These are phyloP conservation scores for Diaporthe ampelina DNA, from an alignment of 2,329 filamentous ascomycete genomes.

Conservation along the genomic window DNA sequence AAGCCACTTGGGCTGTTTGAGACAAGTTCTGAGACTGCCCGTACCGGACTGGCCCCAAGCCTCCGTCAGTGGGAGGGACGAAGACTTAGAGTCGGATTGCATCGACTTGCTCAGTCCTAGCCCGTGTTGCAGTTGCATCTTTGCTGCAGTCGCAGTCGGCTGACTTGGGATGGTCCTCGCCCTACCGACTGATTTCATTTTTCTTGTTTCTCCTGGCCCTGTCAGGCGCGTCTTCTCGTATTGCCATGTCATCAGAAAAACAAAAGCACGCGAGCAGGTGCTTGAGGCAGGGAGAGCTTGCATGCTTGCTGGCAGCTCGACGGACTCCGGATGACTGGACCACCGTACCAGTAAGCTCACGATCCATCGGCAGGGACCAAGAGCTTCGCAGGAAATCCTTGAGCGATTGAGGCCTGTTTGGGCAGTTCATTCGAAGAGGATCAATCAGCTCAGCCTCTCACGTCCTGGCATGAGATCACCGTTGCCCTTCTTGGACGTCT, in stretches of 20 bases:
- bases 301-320: not conserved
- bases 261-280: not conserved
- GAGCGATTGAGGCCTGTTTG: not conserved
- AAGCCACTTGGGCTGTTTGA: conserved; percentile 30
- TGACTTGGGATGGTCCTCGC: conserved; percentile 15
- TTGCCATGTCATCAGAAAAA: not conserved
- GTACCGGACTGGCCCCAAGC: not conserved
- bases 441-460: not conserved
- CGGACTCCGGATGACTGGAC: not conserved
- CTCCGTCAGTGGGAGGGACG: conserved; percentile 4
- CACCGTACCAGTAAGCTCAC: not conserved
- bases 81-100: conserved; percentile 26
- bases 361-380: not conserved
- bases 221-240: conserved; percentile 18
- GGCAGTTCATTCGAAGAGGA: conserved; percentile 4
- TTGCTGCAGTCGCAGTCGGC: conserved; percentile 17
- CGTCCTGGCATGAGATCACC: not conserved
- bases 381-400: not conserved
- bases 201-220: not conserved
- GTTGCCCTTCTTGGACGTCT: conserved; percentile 11
- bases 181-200: conserved; percentile 15
- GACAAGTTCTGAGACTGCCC: conserved; percentile 33
- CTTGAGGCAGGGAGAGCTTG: not conserved
- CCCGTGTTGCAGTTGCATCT: conserved; percentile 3
- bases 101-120: not conserved